These are phyloP conservation scores for Eucalyptus leucophloia DNA, from an alignment of 345 rosid genomes.

Conservation along the genomic window DNA sequence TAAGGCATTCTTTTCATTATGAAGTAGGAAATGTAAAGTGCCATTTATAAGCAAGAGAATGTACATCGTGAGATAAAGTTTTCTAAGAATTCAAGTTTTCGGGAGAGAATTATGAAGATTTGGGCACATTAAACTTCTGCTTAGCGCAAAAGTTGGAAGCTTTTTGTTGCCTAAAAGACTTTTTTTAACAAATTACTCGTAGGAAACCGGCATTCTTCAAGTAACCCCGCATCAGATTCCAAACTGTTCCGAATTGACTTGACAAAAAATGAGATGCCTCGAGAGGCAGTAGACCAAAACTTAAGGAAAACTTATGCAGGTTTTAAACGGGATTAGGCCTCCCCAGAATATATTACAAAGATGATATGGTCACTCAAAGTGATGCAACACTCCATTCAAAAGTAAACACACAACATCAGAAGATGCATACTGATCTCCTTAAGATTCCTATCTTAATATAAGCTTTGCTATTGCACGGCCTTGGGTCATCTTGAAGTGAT, in stretches of 20 bases:
- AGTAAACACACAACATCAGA: not conserved
- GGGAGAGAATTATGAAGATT: not conserved
- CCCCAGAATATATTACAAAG: not conserved
- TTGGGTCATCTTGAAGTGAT: slow-evolving; percentile 28
- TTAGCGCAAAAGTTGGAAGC: not conserved
- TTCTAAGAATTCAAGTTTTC: no score
- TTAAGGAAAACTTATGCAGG: not conserved
- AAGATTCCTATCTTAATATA: not conserved
- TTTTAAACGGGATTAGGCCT: not conserved
- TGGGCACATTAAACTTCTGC: not conserved
- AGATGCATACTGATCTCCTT: not conserved
- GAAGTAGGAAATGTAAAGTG: no score
- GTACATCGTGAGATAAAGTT: no score
- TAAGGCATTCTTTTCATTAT: no score
- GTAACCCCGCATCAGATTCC: not conserved
- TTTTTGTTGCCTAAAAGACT: not conserved
- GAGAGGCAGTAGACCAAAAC: not conserved
- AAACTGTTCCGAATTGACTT: not conserved
- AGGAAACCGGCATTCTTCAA: not conserved
- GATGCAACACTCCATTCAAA: not conserved
- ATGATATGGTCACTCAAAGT: not conserved
- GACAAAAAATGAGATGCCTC: not conserved
- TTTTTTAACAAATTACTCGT: not conserved
- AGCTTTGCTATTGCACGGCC: slow-evolving; percentile 33
- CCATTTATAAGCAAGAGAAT: no score